Base-by-base conservation (phyloP, 371 early-diverging fungal species). In the Circinella umbellata region DNA sequence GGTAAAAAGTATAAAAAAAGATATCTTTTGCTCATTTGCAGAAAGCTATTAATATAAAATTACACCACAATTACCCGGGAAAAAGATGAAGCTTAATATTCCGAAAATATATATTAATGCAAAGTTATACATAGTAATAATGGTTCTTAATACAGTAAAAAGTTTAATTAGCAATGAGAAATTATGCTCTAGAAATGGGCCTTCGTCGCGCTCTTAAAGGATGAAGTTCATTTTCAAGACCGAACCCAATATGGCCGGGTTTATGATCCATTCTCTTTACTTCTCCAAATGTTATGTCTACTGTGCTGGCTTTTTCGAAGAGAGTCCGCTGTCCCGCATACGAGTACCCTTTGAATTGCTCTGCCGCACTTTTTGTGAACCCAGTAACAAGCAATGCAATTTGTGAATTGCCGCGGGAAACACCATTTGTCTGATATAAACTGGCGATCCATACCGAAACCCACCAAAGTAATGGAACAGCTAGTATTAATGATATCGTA, bases 381-480 rank as follows among this genome's bases (percentile, higher is more conserved):
- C 73, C 73, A 4, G 69, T 72, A 14, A 61, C 73, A 10, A 72
- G 49, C 15, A 72, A 38, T 1, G 68, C 68, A 9, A 68, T 48
- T 38, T 68, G 69, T 0, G 73, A 72, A 53, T 64, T 48, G 27
- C 72, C 72, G 35, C 72, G 72, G 7, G 69, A 72, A 14, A 72
- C 53, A 36, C 69, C 69, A 35, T 68, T 57, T 61, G 62, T 64
- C 47, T 64, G 51, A 20, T 61, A 67, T n/a, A 72, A 42, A 14
- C 65, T 61, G 4, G 61, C 18, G 18, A 68, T 64, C 73, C 73
- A 72, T 10, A 68, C 34, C 3, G 38, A n/a, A n/a, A 54, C 46
- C 73, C 72, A 72, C 72, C 73, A 72, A 0, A 53, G 15, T 13
- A 64, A 5, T 4, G 69, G 69, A 35, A 72, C 27, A 13, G 54